Conservation (phyloP, 495 filamentous ascomycete genomes). For the Xylaria castorea region DNA sequence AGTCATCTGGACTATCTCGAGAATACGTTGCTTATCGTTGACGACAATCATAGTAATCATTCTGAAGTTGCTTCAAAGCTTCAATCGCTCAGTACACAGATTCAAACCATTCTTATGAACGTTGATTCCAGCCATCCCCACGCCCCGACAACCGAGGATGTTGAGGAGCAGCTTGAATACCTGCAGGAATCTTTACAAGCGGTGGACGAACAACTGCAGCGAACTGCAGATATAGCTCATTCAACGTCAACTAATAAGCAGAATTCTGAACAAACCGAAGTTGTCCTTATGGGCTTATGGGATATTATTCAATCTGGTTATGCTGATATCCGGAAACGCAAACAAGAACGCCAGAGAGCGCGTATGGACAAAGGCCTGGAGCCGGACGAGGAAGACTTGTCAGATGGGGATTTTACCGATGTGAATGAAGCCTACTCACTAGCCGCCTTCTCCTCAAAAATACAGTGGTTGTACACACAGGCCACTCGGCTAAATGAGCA, state of each 20-base stretch:
- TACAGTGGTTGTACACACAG: conserved; percentile 74
- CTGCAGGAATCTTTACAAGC: conserved; percentile 43
- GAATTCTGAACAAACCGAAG: conserved; percentile 62
- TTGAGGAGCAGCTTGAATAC: conserved; percentile 51
- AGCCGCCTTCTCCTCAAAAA: conserved; percentile 71
- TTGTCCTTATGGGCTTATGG: conserved; percentile 72
- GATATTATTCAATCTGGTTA: conserved; percentile 71
- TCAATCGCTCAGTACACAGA: conserved; percentile 40
- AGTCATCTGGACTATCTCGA: conserved; percentile 53
- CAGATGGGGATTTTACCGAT: conserved; percentile 57
- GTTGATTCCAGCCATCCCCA: conserved; percentile 36
- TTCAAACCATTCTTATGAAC: conserved; percentile 41
- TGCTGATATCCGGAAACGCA: conserved; percentile 62
- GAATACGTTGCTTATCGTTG: conserved; percentile 39
- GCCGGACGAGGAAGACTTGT: conserved; percentile 54
- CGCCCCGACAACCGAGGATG: conserved; percentile 36
- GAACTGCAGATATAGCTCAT: conserved; percentile 37
- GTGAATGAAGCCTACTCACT: conserved; percentile 68
- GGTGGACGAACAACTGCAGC: conserved; percentile 44
- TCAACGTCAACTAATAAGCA: conserved; percentile 41
- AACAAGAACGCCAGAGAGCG: conserved; percentile 55
- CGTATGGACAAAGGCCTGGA: conserved; percentile 51
- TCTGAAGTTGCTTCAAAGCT: conserved; percentile 40
- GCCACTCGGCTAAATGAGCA: conserved; percentile 76
- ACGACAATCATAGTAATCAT: conserved; percentile 38